phyloP scores from a whole-genome alignment of 1,284 basidiomycete species.

The Ceratobasidium sp. region DNA sequence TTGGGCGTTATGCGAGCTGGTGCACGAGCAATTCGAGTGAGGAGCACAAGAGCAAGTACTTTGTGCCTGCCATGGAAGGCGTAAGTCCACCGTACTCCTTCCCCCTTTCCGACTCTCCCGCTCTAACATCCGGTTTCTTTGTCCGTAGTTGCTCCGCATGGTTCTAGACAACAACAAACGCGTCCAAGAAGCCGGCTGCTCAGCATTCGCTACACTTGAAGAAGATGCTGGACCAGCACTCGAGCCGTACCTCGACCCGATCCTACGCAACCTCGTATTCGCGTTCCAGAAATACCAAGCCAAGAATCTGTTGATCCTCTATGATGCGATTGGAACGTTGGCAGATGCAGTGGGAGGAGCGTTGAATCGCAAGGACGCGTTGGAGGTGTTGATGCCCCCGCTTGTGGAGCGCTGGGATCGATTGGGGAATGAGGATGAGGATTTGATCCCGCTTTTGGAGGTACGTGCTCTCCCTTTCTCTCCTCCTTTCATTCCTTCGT shows the following conservation, averaged over 20 bases:
- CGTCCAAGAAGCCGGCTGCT: conserved; percentile 99
- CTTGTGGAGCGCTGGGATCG: conserved; percentile 90
- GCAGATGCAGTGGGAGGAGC: conserved; percentile 95
- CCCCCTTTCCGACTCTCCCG: background rate
- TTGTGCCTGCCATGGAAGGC: conserved; percentile 97
- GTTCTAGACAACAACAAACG: conserved; percentile 99
- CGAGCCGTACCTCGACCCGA: conserved; percentile 93
- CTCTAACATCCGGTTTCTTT: conserved; percentile 19
- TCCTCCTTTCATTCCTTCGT: conserved; percentile 3
- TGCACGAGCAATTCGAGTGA: conserved; percentile 82
- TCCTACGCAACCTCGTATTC: conserved; percentile 92
- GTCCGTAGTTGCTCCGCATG: conserved; percentile 85
- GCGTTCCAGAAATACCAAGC: conserved; percentile 99
- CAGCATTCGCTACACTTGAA: conserved; percentile 97
- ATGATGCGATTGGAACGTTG: conserved; percentile 97
- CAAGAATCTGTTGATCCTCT: conserved; percentile 98
- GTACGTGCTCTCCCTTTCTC: no score
- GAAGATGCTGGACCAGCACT: conserved; percentile 95
- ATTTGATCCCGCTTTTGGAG: conserved; percentile 94
- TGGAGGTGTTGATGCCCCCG: conserved; percentile 97
- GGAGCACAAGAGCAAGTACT: conserved; percentile 90
- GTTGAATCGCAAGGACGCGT: conserved; percentile 85
- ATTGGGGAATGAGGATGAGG: conserved; percentile 89
- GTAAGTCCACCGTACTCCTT: conserved; percentile 63
- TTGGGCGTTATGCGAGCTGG: conserved; percentile 99